Percentiles rank a stretch among this genome's conserved stretches.
phyloP scores from a whole-genome alignment of 768 basidiomycete species.

The Russula griseocarnosa region DNA sequence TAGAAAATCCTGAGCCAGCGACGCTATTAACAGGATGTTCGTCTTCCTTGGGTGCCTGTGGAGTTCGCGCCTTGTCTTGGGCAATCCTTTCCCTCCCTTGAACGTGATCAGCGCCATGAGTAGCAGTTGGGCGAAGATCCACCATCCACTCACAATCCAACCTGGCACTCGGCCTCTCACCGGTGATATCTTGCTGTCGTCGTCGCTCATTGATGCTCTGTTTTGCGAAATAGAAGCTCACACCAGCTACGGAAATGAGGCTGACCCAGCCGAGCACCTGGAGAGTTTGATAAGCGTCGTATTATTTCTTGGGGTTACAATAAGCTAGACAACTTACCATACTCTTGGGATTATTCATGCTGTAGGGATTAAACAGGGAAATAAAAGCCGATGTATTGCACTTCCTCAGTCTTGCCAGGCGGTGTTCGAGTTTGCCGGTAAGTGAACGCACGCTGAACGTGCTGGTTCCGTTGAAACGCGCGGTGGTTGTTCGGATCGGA shows the following conservation, averaged over 20 bases:
- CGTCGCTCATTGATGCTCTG: constrained; percentile 39
- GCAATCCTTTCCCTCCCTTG: constrained; percentile 20
- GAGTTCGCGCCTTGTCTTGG: constrained; percentile 5
- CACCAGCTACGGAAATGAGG: constrained; percentile 38
- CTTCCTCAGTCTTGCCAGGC: too few species aligned
- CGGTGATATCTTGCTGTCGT: constrained; percentile 33
- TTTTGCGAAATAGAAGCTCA: constrained; percentile 40
- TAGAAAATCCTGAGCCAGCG: background rate
- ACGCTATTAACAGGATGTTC: background rate
- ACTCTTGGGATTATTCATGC: constrained; percentile 25
- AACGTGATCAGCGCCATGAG: background rate
- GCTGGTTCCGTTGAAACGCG: background rate
- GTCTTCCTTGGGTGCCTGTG: constrained; percentile 5
- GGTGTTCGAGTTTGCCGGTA: too few species aligned
- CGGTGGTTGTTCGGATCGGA: too few species aligned
- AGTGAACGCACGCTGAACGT: too few species aligned
- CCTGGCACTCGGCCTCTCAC: constrained; percentile 36
- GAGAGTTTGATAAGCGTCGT: background rate
- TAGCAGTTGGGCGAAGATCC: background rate
- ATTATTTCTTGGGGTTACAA: too few species aligned
- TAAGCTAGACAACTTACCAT: constrained; percentile 9
- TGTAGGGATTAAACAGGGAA: background rate
- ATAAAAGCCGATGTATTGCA: too few species aligned
- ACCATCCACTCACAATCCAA: constrained; percentile 32
- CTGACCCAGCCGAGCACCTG: constrained; percentile 37